A percentile compares a stretch with the other conserved stretches of the same genome.
Conservation (phyloP, 257 asterid species). For the Datura wrightii region DNA sequence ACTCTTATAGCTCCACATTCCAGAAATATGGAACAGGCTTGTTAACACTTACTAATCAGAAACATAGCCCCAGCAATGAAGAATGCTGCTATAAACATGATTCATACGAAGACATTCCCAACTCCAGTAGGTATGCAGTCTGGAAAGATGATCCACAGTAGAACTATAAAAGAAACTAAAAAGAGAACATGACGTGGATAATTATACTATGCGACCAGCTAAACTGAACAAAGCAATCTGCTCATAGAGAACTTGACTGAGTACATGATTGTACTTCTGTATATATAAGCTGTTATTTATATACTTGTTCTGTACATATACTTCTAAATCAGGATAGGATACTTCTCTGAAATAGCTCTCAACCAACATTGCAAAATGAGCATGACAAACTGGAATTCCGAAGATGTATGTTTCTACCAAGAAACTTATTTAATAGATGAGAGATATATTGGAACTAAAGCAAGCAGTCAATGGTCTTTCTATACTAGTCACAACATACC, state of each 20-base stretch:
- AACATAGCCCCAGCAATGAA: not conserved
- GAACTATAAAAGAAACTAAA: not conserved
- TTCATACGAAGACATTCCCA: not conserved
- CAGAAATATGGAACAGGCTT: not conserved
- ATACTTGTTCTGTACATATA: constrained; percentile 24
- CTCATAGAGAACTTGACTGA: not conserved
- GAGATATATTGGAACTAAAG: not conserved
- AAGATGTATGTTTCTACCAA: not conserved
- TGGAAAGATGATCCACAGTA: not conserved
- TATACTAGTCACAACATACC: not conserved
- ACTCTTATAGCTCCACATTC: not conserved
- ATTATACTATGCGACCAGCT: not conserved
- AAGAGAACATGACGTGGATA: not conserved
- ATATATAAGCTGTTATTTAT: not conserved
- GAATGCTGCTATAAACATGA: not conserved
- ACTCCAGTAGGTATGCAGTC: not conserved
- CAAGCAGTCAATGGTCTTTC: constrained; percentile 1
- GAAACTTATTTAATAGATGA: constrained; percentile 28
- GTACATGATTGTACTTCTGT: not conserved
- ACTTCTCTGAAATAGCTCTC: constrained; percentile 24
- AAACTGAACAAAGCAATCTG: not conserved
- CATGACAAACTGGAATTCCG: constrained; percentile 4
- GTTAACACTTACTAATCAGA: not conserved
- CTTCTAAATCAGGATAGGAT: not conserved
- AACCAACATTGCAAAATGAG: not conserved